These are phyloP conservation scores for Rhizoctonia solani DNA, from an alignment of 1,284 basidiomycete genomes.

Conservation along the genomic window DNA sequence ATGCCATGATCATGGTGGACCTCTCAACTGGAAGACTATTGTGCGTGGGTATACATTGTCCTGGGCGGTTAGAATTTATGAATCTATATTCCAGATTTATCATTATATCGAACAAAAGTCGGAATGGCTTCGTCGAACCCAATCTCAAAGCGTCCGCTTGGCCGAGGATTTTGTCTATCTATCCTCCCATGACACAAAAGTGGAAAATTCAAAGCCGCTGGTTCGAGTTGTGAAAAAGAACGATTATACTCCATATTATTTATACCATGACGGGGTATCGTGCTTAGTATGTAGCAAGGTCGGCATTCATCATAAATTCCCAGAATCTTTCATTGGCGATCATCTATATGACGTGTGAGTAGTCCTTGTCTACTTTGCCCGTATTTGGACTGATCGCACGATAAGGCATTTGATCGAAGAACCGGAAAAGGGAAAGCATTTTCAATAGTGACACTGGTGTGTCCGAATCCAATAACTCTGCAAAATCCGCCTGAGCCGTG, in stretches of 20 bases:
- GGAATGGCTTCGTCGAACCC: neutral
- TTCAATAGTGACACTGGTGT: neutral
- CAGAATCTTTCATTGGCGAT: neutral
- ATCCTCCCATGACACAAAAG: neutral
- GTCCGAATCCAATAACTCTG: neutral
- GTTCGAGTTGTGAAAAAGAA: neutral
- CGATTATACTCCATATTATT: neutral
- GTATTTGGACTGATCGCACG: too few species aligned
- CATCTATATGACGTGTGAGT: constrained; percentile 1
- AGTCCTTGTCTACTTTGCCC: neutral
- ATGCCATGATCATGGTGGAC: neutral
- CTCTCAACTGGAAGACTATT: neutral
- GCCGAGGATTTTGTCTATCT: neutral
- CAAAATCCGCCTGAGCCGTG: too few species aligned
- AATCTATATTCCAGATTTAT: neutral
- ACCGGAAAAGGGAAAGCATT: neutral
- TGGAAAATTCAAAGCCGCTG: neutral
- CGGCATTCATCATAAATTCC: neutral
- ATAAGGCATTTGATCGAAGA: neutral
- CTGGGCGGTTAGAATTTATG: neutral
- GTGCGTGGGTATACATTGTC: neutral
- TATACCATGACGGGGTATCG: neutral
- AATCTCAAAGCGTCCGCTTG: neutral
- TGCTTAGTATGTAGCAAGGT: neutral
- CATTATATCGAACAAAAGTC: neutral